Conservation (phyloP, 73 alveolate genomes). For the Paramecium bursaria region DNA sequence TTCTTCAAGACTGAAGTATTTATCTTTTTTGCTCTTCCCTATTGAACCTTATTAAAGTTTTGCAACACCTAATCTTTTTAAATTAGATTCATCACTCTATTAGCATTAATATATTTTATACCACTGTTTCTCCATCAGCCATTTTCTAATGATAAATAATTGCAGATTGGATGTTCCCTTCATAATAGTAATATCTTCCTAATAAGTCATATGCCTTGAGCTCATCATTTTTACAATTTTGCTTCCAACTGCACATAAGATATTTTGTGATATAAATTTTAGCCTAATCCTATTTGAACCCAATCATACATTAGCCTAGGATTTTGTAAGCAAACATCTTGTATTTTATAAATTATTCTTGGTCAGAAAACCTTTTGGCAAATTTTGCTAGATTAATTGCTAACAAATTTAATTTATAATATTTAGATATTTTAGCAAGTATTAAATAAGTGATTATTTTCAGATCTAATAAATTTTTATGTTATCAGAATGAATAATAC, state of each 20-base stretch:
- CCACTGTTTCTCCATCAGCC: slow-evolving; percentile 58
- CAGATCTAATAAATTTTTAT: background rate
- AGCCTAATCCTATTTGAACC: background rate
- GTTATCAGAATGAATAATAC: background rate
- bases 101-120: background rate
- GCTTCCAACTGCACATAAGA: slow-evolving; percentile 54
- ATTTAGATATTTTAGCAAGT: slow-evolving; percentile 30
- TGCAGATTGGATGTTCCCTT: slow-evolving; percentile 58
- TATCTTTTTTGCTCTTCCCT: slow-evolving; percentile 5
- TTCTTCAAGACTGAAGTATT: background rate
- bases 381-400: background rate
- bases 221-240: slow-evolving; percentile 36
- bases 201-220: slow-evolving; percentile 58
- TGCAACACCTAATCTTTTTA: background rate
- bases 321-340: background rate
- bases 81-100: background rate
- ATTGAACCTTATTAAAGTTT: slow-evolving; percentile 28
- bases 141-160: slow-evolving; percentile 47
- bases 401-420: background rate
- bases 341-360: background rate
- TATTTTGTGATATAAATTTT: slow-evolving; percentile 22
- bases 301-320: background rate
- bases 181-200: slow-evolving; percentile 55
- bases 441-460: background rate
- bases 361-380: slow-evolving; percentile 9